Evolutionary conservation across 305 asterid genomes (phyloP).

Genomic region (Solanum hybrid): DNA sequence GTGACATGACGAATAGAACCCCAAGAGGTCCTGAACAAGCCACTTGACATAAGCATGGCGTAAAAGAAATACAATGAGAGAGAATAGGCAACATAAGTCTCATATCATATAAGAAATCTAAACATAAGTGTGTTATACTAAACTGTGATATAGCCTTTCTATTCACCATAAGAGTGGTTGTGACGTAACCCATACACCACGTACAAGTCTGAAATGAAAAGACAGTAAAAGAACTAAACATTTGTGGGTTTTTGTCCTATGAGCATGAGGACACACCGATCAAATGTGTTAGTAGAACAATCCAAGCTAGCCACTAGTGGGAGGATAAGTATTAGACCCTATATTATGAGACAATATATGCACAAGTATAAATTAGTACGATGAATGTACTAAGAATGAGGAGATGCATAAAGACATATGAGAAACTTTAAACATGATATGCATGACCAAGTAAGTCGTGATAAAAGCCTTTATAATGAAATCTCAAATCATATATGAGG

Average conservation of each 20-base stretch:
- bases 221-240: not conserved
- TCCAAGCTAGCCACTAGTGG: not conserved
- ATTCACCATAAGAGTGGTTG: not conserved
- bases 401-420: not conserved
- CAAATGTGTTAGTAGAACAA: not conserved
- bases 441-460: not conserved
- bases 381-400: not conserved
- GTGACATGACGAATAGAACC: not conserved
- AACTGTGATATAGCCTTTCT: not conserved
- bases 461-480: not conserved
- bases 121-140: not conserved
- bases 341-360: not conserved
- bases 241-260: not conserved
- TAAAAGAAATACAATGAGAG: not conserved
- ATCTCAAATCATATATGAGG: not conserved
- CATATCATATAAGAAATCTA: not conserved
- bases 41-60: not conserved
- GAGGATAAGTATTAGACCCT: not conserved
- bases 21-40: not conserved
- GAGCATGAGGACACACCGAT: not conserved
- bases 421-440: not conserved
- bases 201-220: not conserved
- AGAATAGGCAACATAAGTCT: not conserved
- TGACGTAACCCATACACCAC: not conserved
- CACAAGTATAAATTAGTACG: not conserved